These are phyloP conservation scores for Pleurotus platypus DNA, from an alignment of 768 basidiomycete species.

Conservation along the genomic window DNA sequence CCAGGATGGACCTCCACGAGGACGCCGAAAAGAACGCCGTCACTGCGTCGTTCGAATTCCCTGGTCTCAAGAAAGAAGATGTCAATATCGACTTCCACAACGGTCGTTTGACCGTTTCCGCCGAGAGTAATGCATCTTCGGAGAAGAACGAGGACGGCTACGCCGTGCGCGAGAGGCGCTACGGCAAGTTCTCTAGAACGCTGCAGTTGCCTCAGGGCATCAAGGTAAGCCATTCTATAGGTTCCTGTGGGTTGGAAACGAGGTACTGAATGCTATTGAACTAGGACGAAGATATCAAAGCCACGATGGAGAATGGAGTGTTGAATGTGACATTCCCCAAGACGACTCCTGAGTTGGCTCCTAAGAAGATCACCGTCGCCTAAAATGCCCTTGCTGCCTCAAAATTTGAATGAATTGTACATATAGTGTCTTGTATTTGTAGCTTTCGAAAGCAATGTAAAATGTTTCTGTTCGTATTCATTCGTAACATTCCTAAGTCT, in stretches of 20 bases:
- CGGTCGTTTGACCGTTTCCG: constrained; percentile 43
- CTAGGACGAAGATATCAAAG: constrained; percentile 43
- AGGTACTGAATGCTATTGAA: background rate
- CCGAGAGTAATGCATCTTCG: constrained; percentile 29
- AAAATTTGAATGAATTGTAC: too few relatives aligned
- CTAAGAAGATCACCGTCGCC: constrained; percentile 37
- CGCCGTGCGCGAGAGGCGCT: constrained; percentile 42
- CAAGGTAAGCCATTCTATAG: constrained; percentile 27
- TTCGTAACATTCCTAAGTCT: too few relatives aligned
- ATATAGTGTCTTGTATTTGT: too few relatives aligned
- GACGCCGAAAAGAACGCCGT: constrained; percentile 35
- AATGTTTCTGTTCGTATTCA: too few relatives aligned
- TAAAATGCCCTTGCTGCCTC: background rate
- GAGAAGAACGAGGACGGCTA: constrained; percentile 33
- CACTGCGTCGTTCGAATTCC: constrained; percentile 53
- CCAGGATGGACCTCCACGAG: constrained; percentile 48
- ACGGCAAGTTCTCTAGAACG: constrained; percentile 45
- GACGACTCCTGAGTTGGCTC: constrained; percentile 33
- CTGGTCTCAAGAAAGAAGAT: constrained; percentile 47
- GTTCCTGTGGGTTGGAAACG: background rate
- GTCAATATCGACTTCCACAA: constrained; percentile 45
- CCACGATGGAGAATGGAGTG: constrained; percentile 43
- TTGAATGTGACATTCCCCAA: constrained; percentile 47
- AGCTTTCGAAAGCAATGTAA: too few relatives aligned
- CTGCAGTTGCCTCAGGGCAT: constrained; percentile 45